Percentiles rank a stretch among this genome's conserved stretches.
phyloP scores from a whole-genome alignment of 345 rosid genomes.

The Populus ilicifolia region DNA sequence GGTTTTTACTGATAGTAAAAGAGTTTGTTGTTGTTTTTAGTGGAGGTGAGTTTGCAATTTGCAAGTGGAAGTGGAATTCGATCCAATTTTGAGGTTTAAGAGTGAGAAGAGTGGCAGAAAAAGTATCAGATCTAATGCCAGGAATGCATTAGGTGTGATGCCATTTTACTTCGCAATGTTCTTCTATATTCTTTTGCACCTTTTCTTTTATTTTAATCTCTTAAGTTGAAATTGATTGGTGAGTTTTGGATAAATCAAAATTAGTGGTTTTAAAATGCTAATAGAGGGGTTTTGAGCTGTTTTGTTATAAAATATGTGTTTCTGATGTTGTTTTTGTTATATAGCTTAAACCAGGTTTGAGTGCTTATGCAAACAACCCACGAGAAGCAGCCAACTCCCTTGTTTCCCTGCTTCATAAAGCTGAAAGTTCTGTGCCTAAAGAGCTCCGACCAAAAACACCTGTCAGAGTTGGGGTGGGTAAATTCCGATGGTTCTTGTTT shows the following conservation, averaged over 20 bases:
- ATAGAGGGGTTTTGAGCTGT: too few species aligned
- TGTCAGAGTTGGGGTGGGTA: conserved; percentile 93
- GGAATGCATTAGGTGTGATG: neutral
- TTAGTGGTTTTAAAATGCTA: neutral
- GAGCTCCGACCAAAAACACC: conserved; percentile 74
- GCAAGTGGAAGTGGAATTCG: neutral
- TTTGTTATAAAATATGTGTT: too few species aligned
- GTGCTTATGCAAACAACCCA: conserved; percentile 72
- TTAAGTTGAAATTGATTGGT: neutral
- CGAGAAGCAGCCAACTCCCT: conserved; percentile 68
- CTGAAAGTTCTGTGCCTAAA: conserved; percentile 81
- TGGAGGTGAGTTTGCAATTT: neutral
- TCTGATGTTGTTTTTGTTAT: conserved; percentile 20
- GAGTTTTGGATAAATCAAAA: neutral
- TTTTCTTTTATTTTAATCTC: neutral
- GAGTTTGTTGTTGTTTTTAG: neutral
- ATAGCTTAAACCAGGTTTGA: conserved; percentile 82
- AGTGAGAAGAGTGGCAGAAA: neutral
- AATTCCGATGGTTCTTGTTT: neutral
- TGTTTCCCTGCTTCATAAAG: conserved; percentile 66
- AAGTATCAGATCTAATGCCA: neutral
- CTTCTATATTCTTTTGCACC: neutral
- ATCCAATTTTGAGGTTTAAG: neutral
- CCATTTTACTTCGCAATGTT: neutral
- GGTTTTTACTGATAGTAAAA: neutral